Percentiles rank a stretch among this genome's conserved stretches.
Conservation (phyloP, 768 basidiomycete genomes). For the Pleurotus eryngii region DNA sequence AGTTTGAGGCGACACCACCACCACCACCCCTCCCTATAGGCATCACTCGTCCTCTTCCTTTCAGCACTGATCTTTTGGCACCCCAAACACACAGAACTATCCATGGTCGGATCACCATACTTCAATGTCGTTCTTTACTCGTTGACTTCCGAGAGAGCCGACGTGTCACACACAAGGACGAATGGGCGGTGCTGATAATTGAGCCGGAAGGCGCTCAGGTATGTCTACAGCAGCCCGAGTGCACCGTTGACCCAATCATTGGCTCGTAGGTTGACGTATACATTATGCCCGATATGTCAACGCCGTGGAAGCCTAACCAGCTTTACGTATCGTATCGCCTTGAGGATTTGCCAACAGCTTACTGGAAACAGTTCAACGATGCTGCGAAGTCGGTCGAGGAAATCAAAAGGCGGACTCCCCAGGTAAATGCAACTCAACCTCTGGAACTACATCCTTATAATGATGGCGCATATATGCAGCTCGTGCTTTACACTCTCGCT, state of each 20-base stretch:
- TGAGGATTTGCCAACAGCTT: constrained; percentile 25
- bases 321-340: constrained; percentile 1
- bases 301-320: neutral
- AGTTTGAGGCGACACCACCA: neutral
- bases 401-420: constrained; percentile 51
- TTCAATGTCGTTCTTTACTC: constrained; percentile 46
- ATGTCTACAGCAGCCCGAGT: neutral
- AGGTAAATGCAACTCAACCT: constrained; percentile 26
- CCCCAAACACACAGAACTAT: constrained; percentile 45
- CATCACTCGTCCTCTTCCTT: constrained; percentile 31
- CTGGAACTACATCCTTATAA: neutral
- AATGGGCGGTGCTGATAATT: constrained; percentile 43
- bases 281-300: neutral
- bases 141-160: constrained; percentile 58
- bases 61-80: constrained; percentile 31
- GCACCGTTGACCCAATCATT: neutral
- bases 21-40: constrained; percentile 24
- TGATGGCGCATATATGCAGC: constrained; percentile 22
- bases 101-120: constrained; percentile 45
- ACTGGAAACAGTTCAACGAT: constrained; percentile 46
- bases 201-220: constrained; percentile 37
- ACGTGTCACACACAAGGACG: constrained; percentile 41
- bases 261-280: neutral
- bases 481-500: constrained; percentile 35
- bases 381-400: constrained; percentile 41